Evolutionary conservation across 805 yeast species (phyloP), one percentile per base, ranked within the genome.

Genomic region (Wickerhamomyces pijperi): DNA sequence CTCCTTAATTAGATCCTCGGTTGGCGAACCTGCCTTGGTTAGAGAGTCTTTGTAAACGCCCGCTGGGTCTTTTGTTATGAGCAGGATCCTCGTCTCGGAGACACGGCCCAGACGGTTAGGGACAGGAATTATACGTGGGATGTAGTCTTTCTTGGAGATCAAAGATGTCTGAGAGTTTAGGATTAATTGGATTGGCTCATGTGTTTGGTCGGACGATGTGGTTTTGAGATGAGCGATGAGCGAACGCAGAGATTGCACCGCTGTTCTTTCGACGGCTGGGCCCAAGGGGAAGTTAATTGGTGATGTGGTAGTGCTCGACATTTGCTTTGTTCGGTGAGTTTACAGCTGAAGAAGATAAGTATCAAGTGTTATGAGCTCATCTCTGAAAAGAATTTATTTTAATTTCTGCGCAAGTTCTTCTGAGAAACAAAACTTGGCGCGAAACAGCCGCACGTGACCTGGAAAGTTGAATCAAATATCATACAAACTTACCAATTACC

Each of bases 61-160:
- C 5, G 79, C 72, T 1, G 90, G 88, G 51, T 84, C 92, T 46
- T 80, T 82, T 8, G 90, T 80, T 13, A 85, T 67, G 16, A 85
- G 62, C 4, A 82, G 53, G 5, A 82, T 68, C 18, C 74, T 61
- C 37, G 70, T 61, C 17, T 70, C 69, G 17, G 68, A 67, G 3
- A 74, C 54, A 40, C 64, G 66, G 38, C 68, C 70, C 40, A 81
- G 55, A 45, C 72, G 68, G 46, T 70, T 61, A 0, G 73, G 65
- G 12, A 82, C 46, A 3, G 85, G 82, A 33, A 78, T 63, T 36
- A 79, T 69, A 33, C 83, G 59, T 3, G 83, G 81, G 1, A 71
- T 61, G 44, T 64, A 60, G 43, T 76, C 81, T 36, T 64, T 67
- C 19, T 60, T 50, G 20, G 59, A 52, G 3, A 70, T 53, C 34